Evolutionary conservation across 2,329 filamentous ascomycete species (phyloP).

Genomic region (Sclerotinia sclerotiorum): DNA sequence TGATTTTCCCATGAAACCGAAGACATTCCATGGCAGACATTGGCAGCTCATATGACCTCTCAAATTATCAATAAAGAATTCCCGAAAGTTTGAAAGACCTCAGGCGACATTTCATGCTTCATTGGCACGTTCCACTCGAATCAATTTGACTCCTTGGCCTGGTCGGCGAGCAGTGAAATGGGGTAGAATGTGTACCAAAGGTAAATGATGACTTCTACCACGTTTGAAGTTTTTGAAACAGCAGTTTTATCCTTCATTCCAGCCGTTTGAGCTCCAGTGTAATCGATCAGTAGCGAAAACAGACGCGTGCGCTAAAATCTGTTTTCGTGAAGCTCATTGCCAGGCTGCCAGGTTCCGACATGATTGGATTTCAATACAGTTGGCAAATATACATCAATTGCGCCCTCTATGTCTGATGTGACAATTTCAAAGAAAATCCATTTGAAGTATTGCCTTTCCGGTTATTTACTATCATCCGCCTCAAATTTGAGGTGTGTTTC

Average conservation of each 20-base stretch:
- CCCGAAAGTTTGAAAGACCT: not conserved
- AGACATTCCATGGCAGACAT: not conserved
- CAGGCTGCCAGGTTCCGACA: not conserved
- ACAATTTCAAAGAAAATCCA: not conserved
- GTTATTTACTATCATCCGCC: not conserved
- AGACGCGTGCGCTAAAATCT: not conserved
- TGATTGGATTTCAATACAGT: not conserved
- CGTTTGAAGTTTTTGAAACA: constrained; percentile 1
- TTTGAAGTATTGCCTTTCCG: not conserved
- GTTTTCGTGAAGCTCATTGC: not conserved
- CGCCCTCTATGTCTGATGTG: not conserved
- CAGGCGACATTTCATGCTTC: not conserved
- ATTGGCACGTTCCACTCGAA: not conserved
- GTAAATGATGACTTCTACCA: not conserved
- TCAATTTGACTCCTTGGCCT: constrained; percentile 2
- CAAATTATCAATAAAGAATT: not conserved
- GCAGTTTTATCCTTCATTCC: constrained; percentile 1
- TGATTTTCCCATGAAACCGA: not conserved
- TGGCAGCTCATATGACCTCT: not conserved
- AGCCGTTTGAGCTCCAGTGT: not conserved
- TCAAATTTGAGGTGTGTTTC: not conserved
- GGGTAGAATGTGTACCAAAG: not conserved
- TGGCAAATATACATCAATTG: not conserved
- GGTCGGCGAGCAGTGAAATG: not conserved
- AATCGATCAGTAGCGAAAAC: not conserved